These are phyloP conservation scores for Meripilus lineatus DNA, from an alignment of 1,284 basidiomycete genomes.

Conservation along the genomic window DNA sequence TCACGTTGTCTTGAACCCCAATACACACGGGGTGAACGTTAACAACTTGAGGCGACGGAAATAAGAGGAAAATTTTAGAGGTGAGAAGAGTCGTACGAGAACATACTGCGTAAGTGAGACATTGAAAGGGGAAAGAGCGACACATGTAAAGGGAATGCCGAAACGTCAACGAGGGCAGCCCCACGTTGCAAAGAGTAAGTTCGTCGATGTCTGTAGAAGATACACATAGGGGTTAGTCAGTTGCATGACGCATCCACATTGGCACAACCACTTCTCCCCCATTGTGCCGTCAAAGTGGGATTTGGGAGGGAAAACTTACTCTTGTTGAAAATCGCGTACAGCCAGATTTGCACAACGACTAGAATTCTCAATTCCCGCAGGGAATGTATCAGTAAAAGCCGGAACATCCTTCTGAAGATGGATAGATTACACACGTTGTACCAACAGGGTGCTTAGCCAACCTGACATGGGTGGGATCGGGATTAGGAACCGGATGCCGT, in stretches of 20 bases:
- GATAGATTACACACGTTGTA: constrained; percentile 11
- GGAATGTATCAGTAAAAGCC: no score
- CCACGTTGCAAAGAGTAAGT: no score
- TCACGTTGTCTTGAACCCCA: not conserved
- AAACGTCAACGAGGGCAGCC: not conserved
- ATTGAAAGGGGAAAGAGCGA: not conserved
- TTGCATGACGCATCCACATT: no score
- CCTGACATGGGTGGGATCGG: constrained; percentile 3
- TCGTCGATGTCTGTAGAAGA: no score
- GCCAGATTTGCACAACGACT: constrained; percentile 16
- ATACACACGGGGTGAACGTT: not conserved
- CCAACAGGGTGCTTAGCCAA: constrained; percentile 14
- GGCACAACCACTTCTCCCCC: not conserved
- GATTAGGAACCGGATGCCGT: no score
- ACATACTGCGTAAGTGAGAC: constrained; percentile 6
- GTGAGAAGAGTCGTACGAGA: not conserved
- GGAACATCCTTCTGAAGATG: no score
- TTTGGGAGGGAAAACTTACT: constrained; percentile 5
- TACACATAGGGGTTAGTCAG: no score
- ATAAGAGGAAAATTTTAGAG: not conserved
- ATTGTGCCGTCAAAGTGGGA: not conserved
- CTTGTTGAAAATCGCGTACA: constrained; percentile 14
- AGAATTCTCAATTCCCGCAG: no score
- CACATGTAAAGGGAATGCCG: constrained; percentile 2
- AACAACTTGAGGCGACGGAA: constrained; percentile 1